Percentiles rank a stretch among this genome's conserved stretches.
phyloP scores from a whole-genome alignment of 2,329 filamentous ascomycete species.

The Verticillium zaregamsianum region DNA sequence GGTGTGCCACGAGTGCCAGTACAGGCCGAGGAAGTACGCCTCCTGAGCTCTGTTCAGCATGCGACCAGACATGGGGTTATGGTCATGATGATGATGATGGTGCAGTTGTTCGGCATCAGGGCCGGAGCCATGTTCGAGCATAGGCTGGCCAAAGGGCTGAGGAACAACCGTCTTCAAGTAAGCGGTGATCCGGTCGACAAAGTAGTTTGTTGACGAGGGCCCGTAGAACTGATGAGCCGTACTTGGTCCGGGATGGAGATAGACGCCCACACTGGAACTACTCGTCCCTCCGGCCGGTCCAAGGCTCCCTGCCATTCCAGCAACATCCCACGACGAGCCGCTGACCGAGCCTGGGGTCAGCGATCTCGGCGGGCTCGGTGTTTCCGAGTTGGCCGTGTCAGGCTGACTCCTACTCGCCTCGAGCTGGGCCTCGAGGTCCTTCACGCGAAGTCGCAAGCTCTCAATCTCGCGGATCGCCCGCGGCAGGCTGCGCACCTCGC shows the following conservation, averaged over 20 bases:
- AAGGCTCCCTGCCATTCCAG: slow-evolving; percentile 19
- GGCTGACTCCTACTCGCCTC: slow-evolving; percentile 12
- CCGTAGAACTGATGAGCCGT: neutral
- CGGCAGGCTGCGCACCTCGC: slow-evolving; percentile 23
- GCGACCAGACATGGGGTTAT: neutral
- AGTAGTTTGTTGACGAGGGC: neutral
- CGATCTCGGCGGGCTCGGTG: slow-evolving; percentile 3
- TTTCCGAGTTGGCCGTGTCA: neutral
- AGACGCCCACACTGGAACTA: neutral
- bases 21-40: slow-evolving; percentile 41
- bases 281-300: slow-evolving; percentile 23
- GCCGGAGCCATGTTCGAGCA: slow-evolving; percentile 32
- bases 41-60: slow-evolving; percentile 36
- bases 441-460: slow-evolving; percentile 23
- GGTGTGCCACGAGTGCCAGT: slow-evolving; percentile 42
- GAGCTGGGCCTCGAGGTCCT: slow-evolving; percentile 22
- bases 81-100: slow-evolving; percentile 13
- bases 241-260: neutral
- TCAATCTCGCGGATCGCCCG: slow-evolving; percentile 30
- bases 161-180: slow-evolving; percentile 21
- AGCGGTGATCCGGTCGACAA: neutral
- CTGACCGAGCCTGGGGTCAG: slow-evolving; percentile 1
- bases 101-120: slow-evolving; percentile 24
- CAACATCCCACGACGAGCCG: neutral
- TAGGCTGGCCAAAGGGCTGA: slow-evolving; percentile 34